These are phyloP conservation scores for Coemansia sp. DNA, from an alignment of 192 early-diverging fungal genomes.

Conservation along the genomic window DNA sequence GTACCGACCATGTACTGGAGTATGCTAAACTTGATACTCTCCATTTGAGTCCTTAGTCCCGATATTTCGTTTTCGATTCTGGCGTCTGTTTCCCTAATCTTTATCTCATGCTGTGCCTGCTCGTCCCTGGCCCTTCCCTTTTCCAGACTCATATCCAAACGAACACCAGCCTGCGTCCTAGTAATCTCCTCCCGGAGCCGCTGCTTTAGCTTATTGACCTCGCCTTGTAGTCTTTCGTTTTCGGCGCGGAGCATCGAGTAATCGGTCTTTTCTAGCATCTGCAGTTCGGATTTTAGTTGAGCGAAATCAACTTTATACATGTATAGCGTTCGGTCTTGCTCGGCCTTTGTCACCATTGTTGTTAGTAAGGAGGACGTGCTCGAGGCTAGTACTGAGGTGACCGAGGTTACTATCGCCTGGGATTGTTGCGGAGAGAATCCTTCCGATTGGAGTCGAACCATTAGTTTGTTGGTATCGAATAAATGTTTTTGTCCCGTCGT, in stretches of 20 bases:
- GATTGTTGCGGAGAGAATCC: slow-evolving; percentile 74
- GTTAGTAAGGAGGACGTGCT: slow-evolving; percentile 27
- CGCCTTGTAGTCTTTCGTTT: slow-evolving; percentile 74
- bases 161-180: slow-evolving; percentile 80
- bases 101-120: slow-evolving; percentile 78
- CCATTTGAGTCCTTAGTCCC: slow-evolving; percentile 79
- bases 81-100: slow-evolving; percentile 84
- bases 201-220: slow-evolving; percentile 86
- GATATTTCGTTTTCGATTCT: slow-evolving; percentile 90
- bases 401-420: slow-evolving; percentile 75
- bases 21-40: slow-evolving; percentile 85
- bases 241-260: slow-evolving; percentile 82
- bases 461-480: slow-evolving; percentile 86
- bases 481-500: slow-evolving; percentile 43
- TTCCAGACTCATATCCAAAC: slow-evolving; percentile 87
- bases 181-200: slow-evolving; percentile 83
- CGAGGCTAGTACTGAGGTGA: slow-evolving; percentile 73
- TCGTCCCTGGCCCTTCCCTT: slow-evolving; percentile 90
- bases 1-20: slow-evolving; percentile 84
- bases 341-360: slow-evolving; percentile 78
- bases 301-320: slow-evolving; percentile 90
- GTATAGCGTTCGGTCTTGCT: slow-evolving; percentile 84
- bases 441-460: slow-evolving; percentile 70
- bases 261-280: slow-evolving; percentile 90
- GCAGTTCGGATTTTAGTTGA: slow-evolving; percentile 84